Evolutionary conservation across 164 flowering plant genomes (phyloP), one percentile per base, ranked within the genome.

Genomic region (Sedum album): DNA sequence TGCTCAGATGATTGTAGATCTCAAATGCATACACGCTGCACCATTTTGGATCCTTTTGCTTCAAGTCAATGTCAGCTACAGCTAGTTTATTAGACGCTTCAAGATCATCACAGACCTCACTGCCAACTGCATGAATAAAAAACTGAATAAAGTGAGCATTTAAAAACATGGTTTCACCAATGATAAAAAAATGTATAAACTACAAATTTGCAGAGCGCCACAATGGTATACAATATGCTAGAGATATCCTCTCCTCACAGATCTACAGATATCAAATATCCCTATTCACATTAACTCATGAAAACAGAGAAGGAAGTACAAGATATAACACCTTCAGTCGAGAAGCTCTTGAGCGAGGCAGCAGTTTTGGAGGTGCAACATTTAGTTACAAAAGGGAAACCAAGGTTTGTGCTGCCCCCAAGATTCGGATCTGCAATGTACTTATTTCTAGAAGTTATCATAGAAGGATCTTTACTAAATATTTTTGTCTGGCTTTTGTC

Each of bases 11-110:
- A 11, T 68, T 38, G 65, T 81, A 79, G 62, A 85, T 83, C 44
- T 79, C 81, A 65, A 77, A 66, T 21, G 82, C 88, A 75, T 85
- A 85, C 31, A 73, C 65, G 73, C 81, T 75, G 68, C 86, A 85
- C 46, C 69, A 69, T 70, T 44, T 78, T 62, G 85, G 85, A 79
- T 82, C 84, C 72, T 76, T 76, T 53, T 76, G 41, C 31, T 77
- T 71, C 42, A 79, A 76, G 73, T 83, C 86, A 64, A 85, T 81
- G 70, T 83, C 81, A 21, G 66, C 66, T 49, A 83, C 68, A 38
- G 70, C 69, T 7, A 25, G n/a, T n/a, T 23, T 68, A 60, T 66
- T 51, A 26, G 61, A 70, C 39, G 26, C 44, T 61, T 60, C 77
- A 10, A 49, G 6, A 69, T 67, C 25, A 69, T 65, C 44, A 36